Evolutionary conservation across 2,329 filamentous ascomycete genomes (phyloP).

Genomic region (Ophiostoma fasciatum): DNA sequence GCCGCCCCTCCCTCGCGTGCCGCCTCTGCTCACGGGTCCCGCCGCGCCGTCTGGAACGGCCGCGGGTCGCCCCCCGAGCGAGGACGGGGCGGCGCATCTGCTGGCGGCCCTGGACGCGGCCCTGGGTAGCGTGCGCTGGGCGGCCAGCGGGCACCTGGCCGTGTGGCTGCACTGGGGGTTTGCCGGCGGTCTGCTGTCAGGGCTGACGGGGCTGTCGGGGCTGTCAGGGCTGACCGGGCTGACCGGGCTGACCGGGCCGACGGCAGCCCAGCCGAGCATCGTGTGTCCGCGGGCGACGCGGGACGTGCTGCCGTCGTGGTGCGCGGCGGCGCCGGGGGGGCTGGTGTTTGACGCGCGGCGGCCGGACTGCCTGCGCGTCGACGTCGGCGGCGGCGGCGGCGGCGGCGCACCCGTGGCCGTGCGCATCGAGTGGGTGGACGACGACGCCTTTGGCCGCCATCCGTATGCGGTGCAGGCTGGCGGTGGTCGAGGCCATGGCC

Average conservation of each 20-base stretch:
- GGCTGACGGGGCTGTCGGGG: too few species aligned
- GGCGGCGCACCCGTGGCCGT: conserved; percentile 19
- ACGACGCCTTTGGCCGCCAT: too few species aligned
- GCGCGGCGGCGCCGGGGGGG: conserved; percentile 16
- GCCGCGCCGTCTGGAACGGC: neutral
- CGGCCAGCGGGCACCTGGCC: conserved; percentile 30
- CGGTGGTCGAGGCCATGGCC: too few species aligned
- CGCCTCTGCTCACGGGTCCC: too few species aligned
- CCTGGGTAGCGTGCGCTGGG: conserved; percentile 30
- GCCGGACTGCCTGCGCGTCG: conserved; percentile 21
- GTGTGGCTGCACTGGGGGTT: conserved; percentile 28
- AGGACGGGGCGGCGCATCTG: conserved; percentile 23
- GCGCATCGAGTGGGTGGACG: conserved; percentile 21
- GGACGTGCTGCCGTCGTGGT: conserved; percentile 27
- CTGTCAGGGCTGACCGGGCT: neutral
- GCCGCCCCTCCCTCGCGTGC: too few species aligned
- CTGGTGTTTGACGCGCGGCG: conserved; percentile 17
- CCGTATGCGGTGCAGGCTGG: too few species aligned
- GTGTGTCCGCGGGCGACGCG: conserved; percentile 23
- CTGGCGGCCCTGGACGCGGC: conserved; percentile 24
- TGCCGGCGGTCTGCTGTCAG: too few species aligned
- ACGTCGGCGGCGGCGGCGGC: conserved; percentile 17
- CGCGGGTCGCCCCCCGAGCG: too few species aligned
- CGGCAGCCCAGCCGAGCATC: conserved; percentile 14
- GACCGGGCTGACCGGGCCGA: conserved; percentile 9